Evolutionary conservation across 164 flowering plant species (phyloP), one percentile per base, ranked within the genome.

Genomic region (Berberis thunbergii): DNA sequence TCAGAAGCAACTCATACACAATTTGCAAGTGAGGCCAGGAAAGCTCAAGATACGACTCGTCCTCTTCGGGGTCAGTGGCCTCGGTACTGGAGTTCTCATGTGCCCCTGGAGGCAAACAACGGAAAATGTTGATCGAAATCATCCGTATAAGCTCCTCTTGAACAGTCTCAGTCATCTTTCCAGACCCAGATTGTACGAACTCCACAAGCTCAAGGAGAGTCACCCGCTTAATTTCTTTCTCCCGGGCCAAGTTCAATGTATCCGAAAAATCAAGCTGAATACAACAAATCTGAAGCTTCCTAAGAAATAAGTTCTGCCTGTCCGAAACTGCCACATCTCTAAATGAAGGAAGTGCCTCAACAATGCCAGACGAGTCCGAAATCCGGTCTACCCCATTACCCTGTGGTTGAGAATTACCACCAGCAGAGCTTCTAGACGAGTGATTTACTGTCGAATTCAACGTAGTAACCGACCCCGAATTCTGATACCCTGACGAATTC

Each of bases 31-130:
- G 84, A 4, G 76, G 64, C 85, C 84, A 81, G 1, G 90, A 72
- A 8, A 88, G 94, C 56, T 87, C 94, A 48, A 85, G 69, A 72
- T 71, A 83, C 2, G 85, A 81, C 61, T 87, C 94, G 45, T 87
- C 94, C 43, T 87, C 94, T 39, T 87, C 93, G 0, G 89, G 89
- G 69, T 85, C 88, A 26, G 72, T 54, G 8, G 40, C 59, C 5
- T 85, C 94, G 38, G 77, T 65, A 6, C 86, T 87, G 0, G 90
- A 80, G 62, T 83, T 87, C 69, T 85, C 93, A 57, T 85, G 82
- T 4, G 86, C 73, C 9, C 79, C 74, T 0, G 93, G 93, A 4
- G 93, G 93, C 64, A 87, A 64, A 64, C 81, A 80, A 43, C 93
- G 85, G 64, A 87, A 87, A 39, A 87, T 78, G 58, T 87, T 87